Percentiles rank a stretch among this genome's conserved stretches.
Conservation (phyloP, 805 yeast genomes). For the Saturnispora zaruensis region DNA sequence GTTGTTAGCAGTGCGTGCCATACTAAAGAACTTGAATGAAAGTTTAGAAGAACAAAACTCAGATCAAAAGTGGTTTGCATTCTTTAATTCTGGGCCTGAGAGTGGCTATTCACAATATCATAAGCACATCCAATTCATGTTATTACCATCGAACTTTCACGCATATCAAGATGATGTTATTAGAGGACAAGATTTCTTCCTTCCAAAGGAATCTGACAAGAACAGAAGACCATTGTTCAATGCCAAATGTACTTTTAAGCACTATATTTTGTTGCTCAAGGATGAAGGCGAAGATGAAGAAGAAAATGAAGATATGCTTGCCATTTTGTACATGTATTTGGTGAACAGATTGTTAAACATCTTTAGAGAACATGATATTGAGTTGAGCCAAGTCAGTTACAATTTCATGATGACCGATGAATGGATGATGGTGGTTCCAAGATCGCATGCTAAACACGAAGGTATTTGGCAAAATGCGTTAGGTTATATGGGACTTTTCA, state of each 20-base stretch:
- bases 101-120: conserved; percentile 96
- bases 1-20: conserved; percentile 46
- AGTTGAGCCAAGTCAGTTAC: conserved; percentile 48
- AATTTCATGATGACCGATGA: conserved; percentile 73
- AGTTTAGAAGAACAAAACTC: conserved; percentile 25
- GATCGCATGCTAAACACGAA: conserved; percentile 48
- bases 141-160: conserved; percentile 50
- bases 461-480: conserved; percentile 67
- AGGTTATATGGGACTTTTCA: conserved; percentile 70
- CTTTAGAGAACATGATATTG: conserved; percentile 41
- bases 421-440: conserved; percentile 85
- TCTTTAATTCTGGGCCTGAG: conserved; percentile 79
- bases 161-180: conserved; percentile 51
- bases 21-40: conserved; percentile 43
- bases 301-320: conserved; percentile 48
- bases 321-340: conserved; percentile 62
- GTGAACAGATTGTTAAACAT: conserved; percentile 65
- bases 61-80: conserved; percentile 55
- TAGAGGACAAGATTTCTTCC: conserved; percentile 37
- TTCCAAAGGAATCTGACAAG: conserved; percentile 38
- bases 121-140: conserved; percentile 82
- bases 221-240: conserved; percentile 52
- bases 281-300: conserved; percentile 30
- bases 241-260: conserved; percentile 65
- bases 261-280: conserved; percentile 64